Percentiles rank a stretch among this genome's conserved stretches.
These are phyloP conservation scores for Myriosclerotinia scirpicola DNA, from an alignment of 2,329 filamentous ascomycete species.

Conservation along the genomic window DNA sequence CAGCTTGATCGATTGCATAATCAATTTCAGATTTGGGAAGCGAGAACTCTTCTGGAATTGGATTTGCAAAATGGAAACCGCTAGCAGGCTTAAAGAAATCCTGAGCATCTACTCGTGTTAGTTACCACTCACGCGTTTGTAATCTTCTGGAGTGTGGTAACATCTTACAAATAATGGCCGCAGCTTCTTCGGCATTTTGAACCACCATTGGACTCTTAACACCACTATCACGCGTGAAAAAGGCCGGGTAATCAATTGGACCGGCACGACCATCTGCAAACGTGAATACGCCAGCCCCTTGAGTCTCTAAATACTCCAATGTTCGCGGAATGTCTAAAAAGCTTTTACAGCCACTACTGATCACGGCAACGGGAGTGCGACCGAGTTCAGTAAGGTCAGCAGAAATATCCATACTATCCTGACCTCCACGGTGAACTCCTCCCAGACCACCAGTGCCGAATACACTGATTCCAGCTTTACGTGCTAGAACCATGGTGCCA, in stretches of 20 bases:
- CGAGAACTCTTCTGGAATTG: constrained; percentile 59
- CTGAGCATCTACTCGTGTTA: constrained; percentile 60
- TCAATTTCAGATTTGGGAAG: constrained; percentile 62
- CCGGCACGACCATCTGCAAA: constrained; percentile 79
- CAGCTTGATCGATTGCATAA: constrained; percentile 54
- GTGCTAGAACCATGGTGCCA: constrained; percentile 87
- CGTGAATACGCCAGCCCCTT: constrained; percentile 79
- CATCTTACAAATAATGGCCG: constrained; percentile 72
- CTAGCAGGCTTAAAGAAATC: constrained; percentile 62
- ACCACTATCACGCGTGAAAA: constrained; percentile 88
- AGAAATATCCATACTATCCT: constrained; percentile 87
- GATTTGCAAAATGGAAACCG: constrained; percentile 86
- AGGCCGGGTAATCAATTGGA: constrained; percentile 82
- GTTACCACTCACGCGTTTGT: neutral
- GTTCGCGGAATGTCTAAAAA: constrained; percentile 92
- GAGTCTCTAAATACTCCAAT: constrained; percentile 71
- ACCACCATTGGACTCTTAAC: constrained; percentile 75
- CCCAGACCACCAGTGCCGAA: constrained; percentile 95
- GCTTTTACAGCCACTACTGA: constrained; percentile 91
- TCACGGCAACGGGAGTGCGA: constrained; percentile 80
- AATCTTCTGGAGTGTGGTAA: neutral
- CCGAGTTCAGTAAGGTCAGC: constrained; percentile 94
- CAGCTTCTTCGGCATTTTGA: constrained; percentile 75
- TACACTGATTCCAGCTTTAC: constrained; percentile 82
- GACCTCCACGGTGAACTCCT: constrained; percentile 87